Conservation (phyloP, 1,139 yeast genomes). For the Debaryomyces psychrophilus region DNA sequence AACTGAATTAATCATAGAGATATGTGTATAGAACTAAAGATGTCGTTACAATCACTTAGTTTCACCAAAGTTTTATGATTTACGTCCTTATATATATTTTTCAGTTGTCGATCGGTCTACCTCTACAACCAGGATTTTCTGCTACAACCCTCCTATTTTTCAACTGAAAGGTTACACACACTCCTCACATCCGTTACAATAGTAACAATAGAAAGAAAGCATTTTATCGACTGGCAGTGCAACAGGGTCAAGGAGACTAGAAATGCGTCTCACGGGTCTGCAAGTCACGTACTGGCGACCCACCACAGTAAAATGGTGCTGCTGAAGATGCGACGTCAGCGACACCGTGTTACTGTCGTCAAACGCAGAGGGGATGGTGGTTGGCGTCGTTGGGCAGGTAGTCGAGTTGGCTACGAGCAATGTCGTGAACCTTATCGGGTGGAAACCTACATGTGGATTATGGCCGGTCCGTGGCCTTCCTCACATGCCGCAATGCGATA, state of each 20-base stretch:
- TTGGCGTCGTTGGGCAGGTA: too few relatives aligned
- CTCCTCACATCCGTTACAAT: neutral
- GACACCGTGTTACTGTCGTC: neutral
- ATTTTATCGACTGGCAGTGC: neutral
- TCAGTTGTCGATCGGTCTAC: neutral
- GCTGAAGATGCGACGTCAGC: neutral
- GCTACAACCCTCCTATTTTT: conserved; percentile 4
- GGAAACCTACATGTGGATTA: too few relatives aligned
- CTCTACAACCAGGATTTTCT: conserved; percentile 3
- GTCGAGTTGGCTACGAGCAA: neutral
- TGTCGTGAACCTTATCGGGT: neutral
- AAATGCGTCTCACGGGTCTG: neutral
- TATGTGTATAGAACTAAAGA: neutral
- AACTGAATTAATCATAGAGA: conserved; percentile 10
- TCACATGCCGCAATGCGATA: neutral
- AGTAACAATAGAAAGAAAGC: neutral
- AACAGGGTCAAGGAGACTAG: neutral
- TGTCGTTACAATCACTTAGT: conserved; percentile 3
- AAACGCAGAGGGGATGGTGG: too few relatives aligned
- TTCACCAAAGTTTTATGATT: conserved; percentile 1
- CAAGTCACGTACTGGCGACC: neutral
- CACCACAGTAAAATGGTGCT: too few relatives aligned
- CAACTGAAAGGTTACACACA: neutral
- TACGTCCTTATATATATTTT: conserved; percentile 7
- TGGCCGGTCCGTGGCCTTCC: neutral